These are phyloP conservation scores for Globisporangium heterothallicum DNA, from an alignment of 352 stramenopile genomes.

Conservation along the genomic window DNA sequence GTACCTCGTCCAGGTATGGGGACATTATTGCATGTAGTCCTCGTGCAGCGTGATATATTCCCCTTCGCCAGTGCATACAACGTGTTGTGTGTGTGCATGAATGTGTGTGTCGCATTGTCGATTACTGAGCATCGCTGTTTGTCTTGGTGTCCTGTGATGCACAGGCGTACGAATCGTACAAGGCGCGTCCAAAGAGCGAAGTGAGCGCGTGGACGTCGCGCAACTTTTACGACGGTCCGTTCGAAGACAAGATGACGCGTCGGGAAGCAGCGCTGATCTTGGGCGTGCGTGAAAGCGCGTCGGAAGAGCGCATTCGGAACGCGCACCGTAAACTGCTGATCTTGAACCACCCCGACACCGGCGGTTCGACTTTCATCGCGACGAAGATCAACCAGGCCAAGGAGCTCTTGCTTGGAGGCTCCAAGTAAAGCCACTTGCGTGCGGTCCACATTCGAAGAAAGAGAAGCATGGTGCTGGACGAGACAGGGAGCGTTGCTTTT, in stretches of 20 bases:
- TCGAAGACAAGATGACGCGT: constrained; percentile 99
- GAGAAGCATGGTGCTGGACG: background rate
- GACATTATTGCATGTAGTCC: no score
- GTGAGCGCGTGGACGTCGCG: constrained; percentile 70
- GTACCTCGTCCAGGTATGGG: constrained; percentile 61
- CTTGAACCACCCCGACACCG: constrained; percentile 99
- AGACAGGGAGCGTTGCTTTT: no score
- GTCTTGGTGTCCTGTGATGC: background rate
- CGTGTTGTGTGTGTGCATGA: background rate
- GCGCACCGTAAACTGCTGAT: constrained; percentile 97
- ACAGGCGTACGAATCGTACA: constrained; percentile 70
- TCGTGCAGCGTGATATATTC: no score
- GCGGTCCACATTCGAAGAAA: constrained; percentile 2
- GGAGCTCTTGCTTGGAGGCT: constrained; percentile 89
- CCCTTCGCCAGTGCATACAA: no score
- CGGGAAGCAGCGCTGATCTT: constrained; percentile 98
- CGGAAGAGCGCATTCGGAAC: constrained; percentile 95
- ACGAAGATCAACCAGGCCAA: constrained; percentile 99
- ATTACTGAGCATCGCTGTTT: background rate
- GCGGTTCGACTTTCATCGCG: constrained; percentile 97
- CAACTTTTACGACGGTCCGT: constrained; percentile 95
- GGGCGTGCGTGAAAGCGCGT: constrained; percentile 95
- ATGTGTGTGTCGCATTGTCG: background rate
- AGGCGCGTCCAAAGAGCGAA: constrained; percentile 63
- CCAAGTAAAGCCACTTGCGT: constrained; percentile 31